Percentiles rank a stretch among this genome's conserved stretches.
Conservation (phyloP, 2,329 filamentous ascomycete species). For the Grosmannia penicillata region DNA sequence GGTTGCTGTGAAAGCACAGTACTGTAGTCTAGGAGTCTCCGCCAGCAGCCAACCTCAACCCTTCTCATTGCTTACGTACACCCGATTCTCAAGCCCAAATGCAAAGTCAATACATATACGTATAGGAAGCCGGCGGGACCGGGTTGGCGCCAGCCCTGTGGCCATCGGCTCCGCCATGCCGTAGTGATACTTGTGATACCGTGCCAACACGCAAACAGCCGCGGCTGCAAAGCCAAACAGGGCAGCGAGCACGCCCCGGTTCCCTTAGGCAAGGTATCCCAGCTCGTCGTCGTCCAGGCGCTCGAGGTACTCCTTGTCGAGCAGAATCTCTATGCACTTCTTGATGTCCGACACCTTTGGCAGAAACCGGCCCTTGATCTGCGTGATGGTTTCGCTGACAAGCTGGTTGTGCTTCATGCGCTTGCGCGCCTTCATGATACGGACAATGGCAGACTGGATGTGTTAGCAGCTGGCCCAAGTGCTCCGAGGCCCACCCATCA, state of each 20-base stretch:
- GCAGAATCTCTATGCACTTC: slow-evolving; percentile 96
- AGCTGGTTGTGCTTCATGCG: slow-evolving; percentile 95
- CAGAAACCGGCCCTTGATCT: slow-evolving; percentile 84
- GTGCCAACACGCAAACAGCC: background rate
- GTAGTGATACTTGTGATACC: too few species aligned
- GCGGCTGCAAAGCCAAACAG: background rate
- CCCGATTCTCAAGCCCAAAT: too few species aligned
- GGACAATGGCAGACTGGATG: slow-evolving; percentile 81
- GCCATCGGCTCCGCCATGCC: too few species aligned
- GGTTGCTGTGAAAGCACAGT: too few species aligned
- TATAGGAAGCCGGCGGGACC: too few species aligned
- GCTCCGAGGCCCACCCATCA: background rate
- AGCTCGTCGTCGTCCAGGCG: slow-evolving; percentile 88
- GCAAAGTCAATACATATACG: background rate
- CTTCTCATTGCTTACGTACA: too few species aligned
- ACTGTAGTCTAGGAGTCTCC: too few species aligned
- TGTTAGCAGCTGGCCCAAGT: slow-evolving; percentile 7
- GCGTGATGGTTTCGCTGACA: slow-evolving; percentile 87
- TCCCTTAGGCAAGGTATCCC: slow-evolving; percentile 69
- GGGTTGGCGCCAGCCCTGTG: too few species aligned
- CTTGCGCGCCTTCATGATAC: slow-evolving; percentile 99
- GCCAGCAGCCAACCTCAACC: too few species aligned
- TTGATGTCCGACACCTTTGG: slow-evolving; percentile 95
- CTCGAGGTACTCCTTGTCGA: slow-evolving; percentile 98
- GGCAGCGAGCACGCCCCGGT: too few species aligned